Percentiles rank a stretch among this genome's conserved stretches.
These are phyloP conservation scores for Aspergillus japonicus DNA, from an alignment of 2,329 filamentous ascomycete genomes.

Conservation along the genomic window DNA sequence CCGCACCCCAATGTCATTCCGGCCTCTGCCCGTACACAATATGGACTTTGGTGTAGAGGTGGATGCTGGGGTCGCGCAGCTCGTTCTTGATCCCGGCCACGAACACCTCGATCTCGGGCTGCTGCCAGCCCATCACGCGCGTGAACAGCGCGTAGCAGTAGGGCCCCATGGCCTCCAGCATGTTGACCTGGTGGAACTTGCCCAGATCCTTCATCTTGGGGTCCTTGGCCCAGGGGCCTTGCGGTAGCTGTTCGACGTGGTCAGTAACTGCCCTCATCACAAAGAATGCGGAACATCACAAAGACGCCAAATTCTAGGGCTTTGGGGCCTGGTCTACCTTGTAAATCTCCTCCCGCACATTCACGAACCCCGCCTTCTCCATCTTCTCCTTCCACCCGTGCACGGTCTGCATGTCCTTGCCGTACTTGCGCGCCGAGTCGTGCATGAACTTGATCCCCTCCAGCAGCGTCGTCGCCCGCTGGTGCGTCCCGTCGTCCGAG, in stretches of 20 bases:
- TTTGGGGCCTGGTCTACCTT: conserved; percentile 29
- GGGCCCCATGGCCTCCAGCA: conserved; percentile 36
- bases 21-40: conserved; percentile 33
- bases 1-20: not conserved
- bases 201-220: conserved; percentile 55
- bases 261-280: too few species aligned
- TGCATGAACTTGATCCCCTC: conserved; percentile 32
- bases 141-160: conserved; percentile 42
- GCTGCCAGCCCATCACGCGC: conserved; percentile 38
- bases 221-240: conserved; percentile 54
- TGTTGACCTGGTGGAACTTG: conserved; percentile 35
- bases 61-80: conserved; percentile 35
- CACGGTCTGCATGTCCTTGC: conserved; percentile 34
- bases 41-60: conserved; percentile 36
- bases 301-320: too few species aligned
- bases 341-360: conserved; percentile 51
- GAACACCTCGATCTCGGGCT: conserved; percentile 39
- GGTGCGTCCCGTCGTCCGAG: conserved; percentile 51
- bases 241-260: conserved; percentile 42
- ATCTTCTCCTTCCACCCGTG: conserved; percentile 44
- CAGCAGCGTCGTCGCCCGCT: conserved; percentile 24
- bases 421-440: conserved; percentile 29
- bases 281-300: too few species aligned
- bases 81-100: conserved; percentile 40
- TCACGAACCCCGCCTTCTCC: conserved; percentile 53